Evolutionary conservation across 148 eudicot genomes (phyloP).

Genomic region (Euryodendron excelsum): DNA sequence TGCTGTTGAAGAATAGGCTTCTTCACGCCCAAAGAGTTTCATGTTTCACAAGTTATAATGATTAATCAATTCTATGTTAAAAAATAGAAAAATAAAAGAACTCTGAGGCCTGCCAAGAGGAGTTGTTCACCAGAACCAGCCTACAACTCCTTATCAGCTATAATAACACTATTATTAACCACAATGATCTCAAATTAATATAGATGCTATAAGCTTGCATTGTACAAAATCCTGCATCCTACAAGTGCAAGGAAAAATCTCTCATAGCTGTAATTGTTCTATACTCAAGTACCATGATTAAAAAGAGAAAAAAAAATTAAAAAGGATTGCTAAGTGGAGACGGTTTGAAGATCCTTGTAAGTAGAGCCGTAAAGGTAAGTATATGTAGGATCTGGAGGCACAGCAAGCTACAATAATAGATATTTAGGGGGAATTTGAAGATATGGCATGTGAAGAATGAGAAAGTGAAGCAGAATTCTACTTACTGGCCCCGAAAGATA

Average conservation of each 20-base stretch:
- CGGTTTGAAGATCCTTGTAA: neutral
- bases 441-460: slow-evolving; percentile 4
- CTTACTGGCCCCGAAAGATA: neutral
- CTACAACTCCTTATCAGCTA: neutral
- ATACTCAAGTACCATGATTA: no score
- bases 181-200: neutral
- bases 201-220: neutral
- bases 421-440: neutral
- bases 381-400: neutral
- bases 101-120: neutral
- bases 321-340: no score
- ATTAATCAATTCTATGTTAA: neutral
- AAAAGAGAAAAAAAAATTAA: no score
- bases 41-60: neutral
- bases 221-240: neutral
- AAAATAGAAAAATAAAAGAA: neutral
- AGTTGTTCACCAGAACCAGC: neutral
- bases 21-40: neutral
- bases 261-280: neutral
- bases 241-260: neutral
- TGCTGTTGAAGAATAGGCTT: no score
- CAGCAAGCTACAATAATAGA: neutral
- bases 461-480: slow-evolving; percentile 3
- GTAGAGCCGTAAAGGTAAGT: no score
- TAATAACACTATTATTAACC: neutral